Conservation (phyloP, 106 monocot genomes). For the Hemerocallis citrina region DNA sequence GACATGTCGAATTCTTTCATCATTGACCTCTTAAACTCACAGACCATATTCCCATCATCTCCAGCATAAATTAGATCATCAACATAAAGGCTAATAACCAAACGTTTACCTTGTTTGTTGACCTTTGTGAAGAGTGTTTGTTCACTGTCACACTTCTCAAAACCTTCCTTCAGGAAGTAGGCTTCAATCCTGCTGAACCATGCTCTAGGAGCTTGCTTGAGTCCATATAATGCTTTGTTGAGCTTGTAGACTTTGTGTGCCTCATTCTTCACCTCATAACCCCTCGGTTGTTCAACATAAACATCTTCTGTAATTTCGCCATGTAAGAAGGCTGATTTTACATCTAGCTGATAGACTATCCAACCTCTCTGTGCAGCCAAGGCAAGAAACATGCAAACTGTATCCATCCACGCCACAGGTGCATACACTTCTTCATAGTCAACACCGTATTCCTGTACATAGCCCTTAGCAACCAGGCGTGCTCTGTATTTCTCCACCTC, state of each 20-base stretch:
- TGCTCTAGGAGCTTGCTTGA: slow-evolving; percentile 5
- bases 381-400: slow-evolving; percentile 3
- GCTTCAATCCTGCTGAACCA: slow-evolving; percentile 4
- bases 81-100: slow-evolving; percentile 4
- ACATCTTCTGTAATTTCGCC: neutral
- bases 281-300: slow-evolving; percentile 1
- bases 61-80: slow-evolving; percentile 9
- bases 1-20: neutral
- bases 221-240: slow-evolving; percentile 7
- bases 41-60: slow-evolving; percentile 6
- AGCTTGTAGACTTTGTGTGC: neutral
- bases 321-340: slow-evolving; percentile 15
- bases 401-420: slow-evolving; percentile 1
- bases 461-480: neutral
- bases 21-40: neutral
- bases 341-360: slow-evolving; percentile 1
- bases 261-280: slow-evolving; percentile 1
- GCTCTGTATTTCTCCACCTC: neutral
- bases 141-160: neutral
- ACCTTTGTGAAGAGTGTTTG: slow-evolving; percentile 2
- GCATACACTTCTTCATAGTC: slow-evolving; percentile 3
- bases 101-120: neutral
- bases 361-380: neutral
- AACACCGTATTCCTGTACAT: neutral
- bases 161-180: neutral